These are phyloP conservation scores for Rhipidocladum racemiflorum DNA, from an alignment of 176 grass and related monocot genomes.

Conservation along the genomic window DNA sequence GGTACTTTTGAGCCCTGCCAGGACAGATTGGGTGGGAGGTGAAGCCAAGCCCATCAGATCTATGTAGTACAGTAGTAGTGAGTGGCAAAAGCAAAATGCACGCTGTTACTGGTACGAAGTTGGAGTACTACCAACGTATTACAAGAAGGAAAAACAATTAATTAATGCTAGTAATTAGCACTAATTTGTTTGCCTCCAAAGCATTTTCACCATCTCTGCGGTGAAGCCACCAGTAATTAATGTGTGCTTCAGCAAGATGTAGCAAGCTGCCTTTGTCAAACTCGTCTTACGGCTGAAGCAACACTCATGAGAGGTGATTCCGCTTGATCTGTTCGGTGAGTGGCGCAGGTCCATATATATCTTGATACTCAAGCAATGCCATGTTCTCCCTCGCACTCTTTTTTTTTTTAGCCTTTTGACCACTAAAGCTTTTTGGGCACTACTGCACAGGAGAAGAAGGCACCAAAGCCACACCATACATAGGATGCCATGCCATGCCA, in stretches of 20 bases:
- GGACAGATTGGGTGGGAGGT: slow-evolving; percentile 29
- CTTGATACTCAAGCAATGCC: slow-evolving; percentile 52
- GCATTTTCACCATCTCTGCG: background rate
- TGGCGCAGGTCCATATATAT: slow-evolving; percentile 33
- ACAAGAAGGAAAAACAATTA: background rate
- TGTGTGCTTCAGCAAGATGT: slow-evolving; percentile 24
- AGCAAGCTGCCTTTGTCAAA: background rate
- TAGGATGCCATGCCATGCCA: slow-evolving; percentile 34
- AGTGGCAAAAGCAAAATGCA: slow-evolving; percentile 7
- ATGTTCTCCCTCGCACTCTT: background rate
- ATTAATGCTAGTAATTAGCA: background rate
- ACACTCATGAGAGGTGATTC: slow-evolving; percentile 33
- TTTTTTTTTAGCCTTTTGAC: slow-evolving; percentile 48
- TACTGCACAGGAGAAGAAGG: background rate
- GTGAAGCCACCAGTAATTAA: background rate
- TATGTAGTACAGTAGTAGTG: too few species aligned
- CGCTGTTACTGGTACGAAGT: background rate
- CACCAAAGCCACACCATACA: background rate
- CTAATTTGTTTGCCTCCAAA: background rate
- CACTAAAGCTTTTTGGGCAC: slow-evolving; percentile 21
- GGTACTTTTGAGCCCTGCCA: slow-evolving; percentile 24
- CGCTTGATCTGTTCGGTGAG: background rate
- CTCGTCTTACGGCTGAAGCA: slow-evolving; percentile 20
- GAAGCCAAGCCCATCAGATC: background rate
- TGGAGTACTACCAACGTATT: background rate